Percentiles rank a stretch among this genome's conserved stretches.
phyloP scores from a whole-genome alignment of 2,329 filamentous ascomycete genomes.

The Neofusicoccum sp. region DNA sequence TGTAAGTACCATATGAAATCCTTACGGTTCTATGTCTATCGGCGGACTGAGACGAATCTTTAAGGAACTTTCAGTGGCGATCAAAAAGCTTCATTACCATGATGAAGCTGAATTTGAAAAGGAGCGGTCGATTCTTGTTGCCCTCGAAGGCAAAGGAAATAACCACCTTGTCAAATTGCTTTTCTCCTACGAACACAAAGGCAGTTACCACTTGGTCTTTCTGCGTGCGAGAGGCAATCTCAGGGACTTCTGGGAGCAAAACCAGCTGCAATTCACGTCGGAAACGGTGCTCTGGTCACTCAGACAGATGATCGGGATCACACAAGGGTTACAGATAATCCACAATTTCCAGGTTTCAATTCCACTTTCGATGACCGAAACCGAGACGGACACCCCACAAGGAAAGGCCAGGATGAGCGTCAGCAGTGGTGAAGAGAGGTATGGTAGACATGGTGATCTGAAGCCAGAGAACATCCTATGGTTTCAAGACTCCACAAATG shows the following conservation, averaged over 20 bases:
- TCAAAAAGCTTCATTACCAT: not conserved
- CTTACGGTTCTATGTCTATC: not conserved
- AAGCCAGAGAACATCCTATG: conserved; percentile 41
- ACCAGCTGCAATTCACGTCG: not conserved
- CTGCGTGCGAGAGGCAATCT: not conserved
- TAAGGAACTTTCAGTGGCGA: not conserved
- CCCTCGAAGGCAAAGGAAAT: not conserved
- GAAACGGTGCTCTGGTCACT: not conserved
- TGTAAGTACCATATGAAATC: not conserved
- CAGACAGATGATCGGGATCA: not conserved
- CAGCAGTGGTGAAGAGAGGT: conserved; percentile 21
- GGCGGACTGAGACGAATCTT: too few species aligned
- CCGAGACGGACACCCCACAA: not conserved
- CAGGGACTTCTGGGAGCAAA: not conserved
- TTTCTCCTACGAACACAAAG: not conserved
- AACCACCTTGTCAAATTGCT: not conserved
- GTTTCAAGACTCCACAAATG: conserved; percentile 22
- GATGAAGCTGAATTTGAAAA: not conserved
- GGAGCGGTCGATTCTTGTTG: not conserved
- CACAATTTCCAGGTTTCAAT: not conserved
- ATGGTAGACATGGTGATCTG: conserved; percentile 36
- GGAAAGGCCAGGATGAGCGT: not conserved
- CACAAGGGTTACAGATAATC: not conserved
- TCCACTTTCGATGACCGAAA: not conserved
- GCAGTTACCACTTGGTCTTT: not conserved